Evolutionary conservation across 768 basidiomycete genomes (phyloP).

Genomic region (Kwoniella europaea): DNA sequence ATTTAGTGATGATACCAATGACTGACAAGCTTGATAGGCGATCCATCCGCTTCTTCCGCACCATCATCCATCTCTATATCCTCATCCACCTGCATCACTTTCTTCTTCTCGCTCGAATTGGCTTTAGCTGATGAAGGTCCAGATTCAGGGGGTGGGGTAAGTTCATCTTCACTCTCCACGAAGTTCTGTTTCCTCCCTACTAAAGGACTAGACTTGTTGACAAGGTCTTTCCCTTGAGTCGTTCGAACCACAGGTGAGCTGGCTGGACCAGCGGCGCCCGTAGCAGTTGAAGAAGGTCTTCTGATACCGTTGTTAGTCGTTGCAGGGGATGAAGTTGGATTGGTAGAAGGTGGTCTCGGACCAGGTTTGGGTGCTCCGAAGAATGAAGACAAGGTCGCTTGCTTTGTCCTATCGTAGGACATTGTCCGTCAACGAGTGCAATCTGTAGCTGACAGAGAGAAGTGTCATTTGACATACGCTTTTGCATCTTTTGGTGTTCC

Average conservation of each 20-base stretch:
- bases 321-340: conserved; percentile 32
- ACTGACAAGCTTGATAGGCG: conserved; percentile 43
- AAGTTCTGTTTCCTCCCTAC: conserved; percentile 3
- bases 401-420: conserved; percentile 37
- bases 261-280: conserved; percentile 32
- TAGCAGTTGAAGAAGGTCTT: conserved; percentile 28
- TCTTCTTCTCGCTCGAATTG: conserved; percentile 20
- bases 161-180: conserved; percentile 34
- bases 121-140: conserved; percentile 18
- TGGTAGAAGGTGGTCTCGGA: conserved; percentile 31
- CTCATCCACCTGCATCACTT: conserved; percentile 14
- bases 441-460: too few species aligned
- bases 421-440: background rate
- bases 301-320: conserved; percentile 27
- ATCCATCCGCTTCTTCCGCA: conserved; percentile 34
- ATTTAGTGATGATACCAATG: background rate
- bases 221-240: conserved; percentile 5
- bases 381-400: conserved; percentile 57
- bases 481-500: conserved; percentile 35
- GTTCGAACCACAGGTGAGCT: conserved; percentile 23
- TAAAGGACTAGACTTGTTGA: conserved; percentile 17
- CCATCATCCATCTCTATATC: conserved; percentile 33
- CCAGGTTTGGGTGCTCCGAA: conserved; percentile 52
- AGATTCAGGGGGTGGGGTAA: conserved; percentile 37
- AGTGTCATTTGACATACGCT: too few species aligned